Base-by-base conservation (phyloP, 164 flowering plant genomes). In the Nelumbo lutea region DNA sequence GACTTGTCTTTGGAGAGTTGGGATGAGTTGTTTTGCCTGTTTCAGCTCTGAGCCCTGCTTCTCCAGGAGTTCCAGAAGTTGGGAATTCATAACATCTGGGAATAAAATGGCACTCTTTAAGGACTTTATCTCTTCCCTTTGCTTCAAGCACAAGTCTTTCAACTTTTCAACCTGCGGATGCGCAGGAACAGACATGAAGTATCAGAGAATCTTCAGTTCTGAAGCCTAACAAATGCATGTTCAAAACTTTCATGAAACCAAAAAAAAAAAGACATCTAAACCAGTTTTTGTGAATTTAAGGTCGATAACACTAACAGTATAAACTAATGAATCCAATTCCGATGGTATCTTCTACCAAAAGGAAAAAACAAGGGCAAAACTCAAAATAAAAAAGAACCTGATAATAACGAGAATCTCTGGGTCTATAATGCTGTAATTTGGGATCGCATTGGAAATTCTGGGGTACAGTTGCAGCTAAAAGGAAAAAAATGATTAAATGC, bases 101-200 rank as follows among this genome's bases (percentile, higher is more conserved):
- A 92, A 89, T 62, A 91, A 64, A 47, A 89, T 72, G 2, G 96
- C 88, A 72, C 74, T 84, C 77, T 90, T 95, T 45, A 95, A 71
- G 3, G 90, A 69, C 75, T 90, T 92, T 53, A 94, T 87, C 77
- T 91, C 97, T 73, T 90, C 95, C 77, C 96, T 87, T 78, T 91
- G 98, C 72, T 82, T 87, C 80, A 94, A 68, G 75, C 98, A 94
- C 79, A 94, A 73, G 77, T 91, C 92, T 75, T 90, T 91, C 79
- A 94, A 71, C 74, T 89, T 94, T 71, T 88, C 96, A 10, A 87
- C 91, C 98, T 94, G 64, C 39, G 69, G 3, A 64, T 57, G 57
- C n/a, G 62, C 41, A 59, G 59, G 52, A 47, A 50, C 9, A 13
- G 42, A 9, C 51, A 62, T 7, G 51, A 65, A 52, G 41, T 38